Percentiles rank a stretch among this genome's conserved stretches.
These are phyloP conservation scores for Penicillium expansum DNA, from an alignment of 2,329 filamentous ascomycete genomes.

Conservation along the genomic window DNA sequence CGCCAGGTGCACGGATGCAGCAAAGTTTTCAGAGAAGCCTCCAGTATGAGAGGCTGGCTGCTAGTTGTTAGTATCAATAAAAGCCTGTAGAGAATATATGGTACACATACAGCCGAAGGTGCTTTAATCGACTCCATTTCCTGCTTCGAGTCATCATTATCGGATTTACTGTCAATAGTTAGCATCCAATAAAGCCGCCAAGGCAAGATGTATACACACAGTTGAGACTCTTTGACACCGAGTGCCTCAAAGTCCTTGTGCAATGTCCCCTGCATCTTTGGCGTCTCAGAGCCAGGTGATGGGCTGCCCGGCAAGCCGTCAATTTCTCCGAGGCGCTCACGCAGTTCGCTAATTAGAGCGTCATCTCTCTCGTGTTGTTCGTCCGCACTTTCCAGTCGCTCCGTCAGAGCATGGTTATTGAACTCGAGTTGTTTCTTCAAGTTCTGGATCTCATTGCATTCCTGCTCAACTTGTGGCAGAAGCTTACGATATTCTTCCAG, in stretches of 20 bases:
- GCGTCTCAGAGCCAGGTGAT: conserved; percentile 40
- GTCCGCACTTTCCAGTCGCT: conserved; percentile 43
- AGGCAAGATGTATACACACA: conserved; percentile 29
- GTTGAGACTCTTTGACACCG: conserved; percentile 39
- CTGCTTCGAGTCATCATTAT: conserved; percentile 41
- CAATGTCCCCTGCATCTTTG: conserved; percentile 40
- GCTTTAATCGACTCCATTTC: conserved; percentile 36
- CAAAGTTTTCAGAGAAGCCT: conserved; percentile 36
- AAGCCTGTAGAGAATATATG: neutral
- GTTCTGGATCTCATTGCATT: conserved; percentile 48
- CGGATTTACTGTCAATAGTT: conserved; percentile 36
- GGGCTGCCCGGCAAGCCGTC: conserved; percentile 41
- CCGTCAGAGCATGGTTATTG: conserved; percentile 48
- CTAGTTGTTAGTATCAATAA: conserved; percentile 13
- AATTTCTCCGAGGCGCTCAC: conserved; percentile 44
- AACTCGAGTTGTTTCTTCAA: conserved; percentile 50
- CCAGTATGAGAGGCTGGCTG: conserved; percentile 31
- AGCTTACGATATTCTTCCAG: conserved; percentile 47
- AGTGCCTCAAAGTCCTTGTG: conserved; percentile 45
- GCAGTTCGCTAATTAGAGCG: conserved; percentile 41
- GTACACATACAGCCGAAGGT: conserved; percentile 20
- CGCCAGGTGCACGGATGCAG: conserved; percentile 32
- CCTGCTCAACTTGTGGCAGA: conserved; percentile 48
- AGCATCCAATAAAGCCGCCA: conserved; percentile 12
- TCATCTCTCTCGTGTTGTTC: conserved; percentile 45